Evolutionary conservation across 2,329 filamentous ascomycete genomes (phyloP), one percentile per base, ranked within the genome.

Genomic region (Diplodia intermedia): DNA sequence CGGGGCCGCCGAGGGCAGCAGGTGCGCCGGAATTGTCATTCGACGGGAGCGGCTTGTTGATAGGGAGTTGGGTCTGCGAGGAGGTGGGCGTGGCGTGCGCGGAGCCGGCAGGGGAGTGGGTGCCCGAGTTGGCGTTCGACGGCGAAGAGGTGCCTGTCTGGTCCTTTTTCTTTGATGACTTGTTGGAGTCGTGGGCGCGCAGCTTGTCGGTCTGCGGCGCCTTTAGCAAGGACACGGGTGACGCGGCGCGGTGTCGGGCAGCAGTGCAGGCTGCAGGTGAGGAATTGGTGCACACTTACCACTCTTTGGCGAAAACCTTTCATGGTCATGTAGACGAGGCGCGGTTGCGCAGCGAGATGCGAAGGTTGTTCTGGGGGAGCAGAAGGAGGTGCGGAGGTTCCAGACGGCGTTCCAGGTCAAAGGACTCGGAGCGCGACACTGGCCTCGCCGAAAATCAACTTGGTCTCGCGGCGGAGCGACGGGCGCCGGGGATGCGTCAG

Each of bases 291-390:
- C 65, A 70, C 72, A 89, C 92, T 86, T 89, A 97, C 93, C 86
- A 97, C 93, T 91, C 92, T 92, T 86, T 97, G 93, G 83, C 93
- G 91, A 83, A 98, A 97, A 81, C 93, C 91, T 86, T 97, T 97
- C 94, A 98, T 97, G 82, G 86, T 91, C 60, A 63, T 82, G 81
- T 82, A 72, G 72, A 72, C 71, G 70, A 29, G 4, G 76, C 76
- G 74, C 73, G 70, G 70, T 70, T 61, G 55, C 55, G 66, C 66
- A 33, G 43, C 20, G n/a, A 49, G 55, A 50, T 69, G 69, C 71
- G 70, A 69, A 70, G 69, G 72, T 69, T 57, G 47, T 20, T 49
- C 66, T 29, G 26, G 55, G 56, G 23, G 20, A 56, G 50, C 23
- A 49, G 63, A 56, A 66, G 63, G 53, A 67, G 53, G 53, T 57